phyloP scores from a whole-genome alignment of 2,329 filamentous ascomycete genomes.

The Ophiobolus disseminans region DNA sequence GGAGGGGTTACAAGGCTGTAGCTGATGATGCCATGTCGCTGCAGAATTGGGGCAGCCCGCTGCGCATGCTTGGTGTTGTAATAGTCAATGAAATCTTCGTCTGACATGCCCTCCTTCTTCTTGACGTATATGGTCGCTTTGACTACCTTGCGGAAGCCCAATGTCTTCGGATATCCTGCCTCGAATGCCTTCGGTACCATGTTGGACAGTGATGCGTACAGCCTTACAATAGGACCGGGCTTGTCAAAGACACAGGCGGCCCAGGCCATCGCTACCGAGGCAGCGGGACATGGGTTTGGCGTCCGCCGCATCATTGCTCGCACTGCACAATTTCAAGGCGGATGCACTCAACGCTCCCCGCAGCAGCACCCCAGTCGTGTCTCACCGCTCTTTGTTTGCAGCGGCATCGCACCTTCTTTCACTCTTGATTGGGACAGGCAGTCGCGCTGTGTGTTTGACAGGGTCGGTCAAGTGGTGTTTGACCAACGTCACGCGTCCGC shows the following conservation, averaged over 20 bases:
- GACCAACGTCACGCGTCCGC: conserved; percentile 18
- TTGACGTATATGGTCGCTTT: conserved; percentile 56
- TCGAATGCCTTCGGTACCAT: conserved; percentile 55
- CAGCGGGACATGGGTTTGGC: conserved; percentile 14
- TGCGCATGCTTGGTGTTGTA: conserved; percentile 56
- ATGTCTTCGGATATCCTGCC: conserved; percentile 54
- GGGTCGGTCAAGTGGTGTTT: conserved; percentile 5
- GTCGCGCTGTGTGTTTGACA: conserved; percentile 7
- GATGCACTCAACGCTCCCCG: conserved; percentile 9
- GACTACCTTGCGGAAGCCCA: conserved; percentile 56
- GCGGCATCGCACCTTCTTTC: conserved; percentile 3
- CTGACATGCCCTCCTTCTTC: conserved; percentile 56
- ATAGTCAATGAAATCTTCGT: conserved; percentile 54
- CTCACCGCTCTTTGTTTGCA: conserved; percentile 29
- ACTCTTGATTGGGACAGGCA: conserved; percentile 9
- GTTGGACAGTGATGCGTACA: conserved; percentile 29
- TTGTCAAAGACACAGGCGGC: too few relatives aligned
- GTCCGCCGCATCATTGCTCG: conserved; percentile 4
- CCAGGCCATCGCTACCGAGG: conserved; percentile 14
- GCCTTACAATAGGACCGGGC: conserved; percentile 1
- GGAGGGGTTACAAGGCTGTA: conserved; percentile 53
- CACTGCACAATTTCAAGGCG: conserved; percentile 1
- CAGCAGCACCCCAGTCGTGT: conserved; percentile 14
- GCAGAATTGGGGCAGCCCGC: conserved; percentile 52
- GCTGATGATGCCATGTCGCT: conserved; percentile 53